Base-by-base conservation (phyloP, 164 flowering plant species). In the Echeveria elegans region DNA sequence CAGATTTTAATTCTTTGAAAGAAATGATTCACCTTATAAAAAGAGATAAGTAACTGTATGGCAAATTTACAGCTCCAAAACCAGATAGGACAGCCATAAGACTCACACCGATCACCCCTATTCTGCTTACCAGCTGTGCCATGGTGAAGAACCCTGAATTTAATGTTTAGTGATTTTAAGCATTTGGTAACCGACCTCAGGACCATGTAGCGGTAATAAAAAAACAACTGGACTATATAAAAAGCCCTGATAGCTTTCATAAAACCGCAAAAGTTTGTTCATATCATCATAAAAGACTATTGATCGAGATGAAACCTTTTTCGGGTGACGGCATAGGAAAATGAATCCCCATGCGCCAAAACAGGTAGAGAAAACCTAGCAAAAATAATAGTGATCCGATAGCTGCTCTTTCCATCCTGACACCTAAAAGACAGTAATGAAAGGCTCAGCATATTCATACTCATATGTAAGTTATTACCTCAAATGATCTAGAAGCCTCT, bases 321-420 rank as follows among this genome's bases (percentile, higher is more conserved):
- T 91, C 96, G 29, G 90, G 92, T 29, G 96, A 87, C 69, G 99
- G 97, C 99, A 94, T 92, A 3, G 99, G 99, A 77, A 91, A 94
- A 76, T 94, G 99, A 80, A 94, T 82, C 73, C 99, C 99, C 92
- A 89, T 84, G 69, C 97, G 88, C 97, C 97, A 94, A 76, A 94
- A 94, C 53, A 85, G 94, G 82, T 94, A 92, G 28, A 94, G 92
- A 77, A 87, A 94, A 16, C 87, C 97, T 61, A 83, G 70, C 79
- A 94, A 75, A 82, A 94, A 94, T 66, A 91, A 71, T 70, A 87
- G 52, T 40, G 97, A 90, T 71, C 96, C 97, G 71, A 86, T 75
- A 52, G 88, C 96, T 75, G 99, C 99, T 52, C 94, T 83, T 70
- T 86, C 96, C 81, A 76, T 88, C 72, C 96, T 82, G 48, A 94